Evolutionary conservation across 2,329 filamentous ascomycete genomes (phyloP).

Genomic region (Exserohilum rostratum): DNA sequence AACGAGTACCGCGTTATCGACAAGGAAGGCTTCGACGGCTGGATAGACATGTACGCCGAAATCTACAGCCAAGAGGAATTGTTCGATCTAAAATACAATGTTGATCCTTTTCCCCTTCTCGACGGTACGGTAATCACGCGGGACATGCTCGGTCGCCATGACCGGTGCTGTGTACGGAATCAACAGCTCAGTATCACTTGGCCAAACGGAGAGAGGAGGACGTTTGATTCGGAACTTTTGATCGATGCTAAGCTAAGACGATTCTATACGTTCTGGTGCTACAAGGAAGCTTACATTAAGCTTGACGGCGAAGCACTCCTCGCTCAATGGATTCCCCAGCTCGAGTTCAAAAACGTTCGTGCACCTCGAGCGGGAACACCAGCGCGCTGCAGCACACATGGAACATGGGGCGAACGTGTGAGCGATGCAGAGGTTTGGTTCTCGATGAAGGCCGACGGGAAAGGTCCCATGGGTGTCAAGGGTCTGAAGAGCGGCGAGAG

Average conservation of each 20-base stretch:
- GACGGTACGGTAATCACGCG: constrained; percentile 52
- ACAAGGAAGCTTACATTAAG: constrained; percentile 83
- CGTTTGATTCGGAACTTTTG: constrained; percentile 53
- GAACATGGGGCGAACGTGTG: constrained; percentile 55
- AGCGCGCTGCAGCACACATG: constrained; percentile 52
- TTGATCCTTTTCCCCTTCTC: constrained; percentile 52
- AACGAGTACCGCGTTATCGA: constrained; percentile 66
- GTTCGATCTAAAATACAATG: constrained; percentile 64
- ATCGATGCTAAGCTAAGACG: constrained; percentile 68
- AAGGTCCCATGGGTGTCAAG: constrained; percentile 9
- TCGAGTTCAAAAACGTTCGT: constrained; percentile 71
- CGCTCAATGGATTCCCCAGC: constrained; percentile 71
- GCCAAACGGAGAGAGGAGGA: constrained; percentile 42
- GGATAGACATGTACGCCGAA: constrained; percentile 74
- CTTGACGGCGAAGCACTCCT: constrained; percentile 79
- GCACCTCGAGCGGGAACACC: constrained; percentile 52
- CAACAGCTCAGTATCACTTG: constrained; percentile 49
- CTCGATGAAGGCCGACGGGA: constrained; percentile 43
- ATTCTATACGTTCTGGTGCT: constrained; percentile 80
- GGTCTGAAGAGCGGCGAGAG: constrained; percentile 12
- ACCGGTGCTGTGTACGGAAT: constrained; percentile 50
- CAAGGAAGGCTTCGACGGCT: constrained; percentile 66
- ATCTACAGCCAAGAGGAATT: constrained; percentile 70
- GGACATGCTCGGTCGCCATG: constrained; percentile 51
- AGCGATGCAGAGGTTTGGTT: constrained; percentile 59